A percentile compares a stretch with the other conserved stretches of the same genome.
Conservation (phyloP, 805 yeast species). For the Candida montana region DNA sequence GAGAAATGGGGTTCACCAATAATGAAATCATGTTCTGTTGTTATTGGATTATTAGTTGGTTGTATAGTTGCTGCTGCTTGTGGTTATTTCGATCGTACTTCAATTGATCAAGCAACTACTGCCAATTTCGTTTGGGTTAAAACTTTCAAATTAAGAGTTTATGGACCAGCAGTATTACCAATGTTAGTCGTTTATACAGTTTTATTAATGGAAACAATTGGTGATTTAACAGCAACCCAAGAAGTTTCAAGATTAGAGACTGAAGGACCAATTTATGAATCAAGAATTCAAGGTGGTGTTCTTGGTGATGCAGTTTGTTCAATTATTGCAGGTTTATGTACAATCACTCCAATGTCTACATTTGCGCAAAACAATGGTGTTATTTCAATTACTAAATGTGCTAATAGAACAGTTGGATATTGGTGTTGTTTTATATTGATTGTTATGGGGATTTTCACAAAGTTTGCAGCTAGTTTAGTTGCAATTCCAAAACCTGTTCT, state of each 20-base stretch:
- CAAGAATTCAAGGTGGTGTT: constrained; percentile 89
- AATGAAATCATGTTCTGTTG: constrained; percentile 90
- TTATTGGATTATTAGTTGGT: constrained; percentile 77
- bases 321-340: constrained; percentile 68
- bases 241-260: constrained; percentile 84
- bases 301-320: constrained; percentile 86
- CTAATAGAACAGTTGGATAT: constrained; percentile 74
- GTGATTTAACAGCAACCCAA: constrained; percentile 89
- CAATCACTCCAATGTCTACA: constrained; percentile 82
- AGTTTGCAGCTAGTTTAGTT: constrained; percentile 83
- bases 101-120: constrained; percentile 68
- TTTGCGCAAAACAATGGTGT: constrained; percentile 97
- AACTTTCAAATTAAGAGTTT: constrained; percentile 68
- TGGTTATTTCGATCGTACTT: constrained; percentile 63
- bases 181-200: constrained; percentile 77
- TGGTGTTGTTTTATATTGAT: constrained; percentile 75
- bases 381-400: constrained; percentile 86
- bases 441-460: constrained; percentile 83
- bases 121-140: constrained; percentile 88
- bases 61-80: constrained; percentile 91
- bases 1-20: constrained; percentile 93
- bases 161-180: constrained; percentile 85
- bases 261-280: constrained; percentile 75
- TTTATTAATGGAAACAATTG: constrained; percentile 86
- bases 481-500: constrained; percentile 75